Evolutionary conservation across 2,329 filamentous ascomycete genomes (phyloP).

Genomic region (Fusarium coffeatum): DNA sequence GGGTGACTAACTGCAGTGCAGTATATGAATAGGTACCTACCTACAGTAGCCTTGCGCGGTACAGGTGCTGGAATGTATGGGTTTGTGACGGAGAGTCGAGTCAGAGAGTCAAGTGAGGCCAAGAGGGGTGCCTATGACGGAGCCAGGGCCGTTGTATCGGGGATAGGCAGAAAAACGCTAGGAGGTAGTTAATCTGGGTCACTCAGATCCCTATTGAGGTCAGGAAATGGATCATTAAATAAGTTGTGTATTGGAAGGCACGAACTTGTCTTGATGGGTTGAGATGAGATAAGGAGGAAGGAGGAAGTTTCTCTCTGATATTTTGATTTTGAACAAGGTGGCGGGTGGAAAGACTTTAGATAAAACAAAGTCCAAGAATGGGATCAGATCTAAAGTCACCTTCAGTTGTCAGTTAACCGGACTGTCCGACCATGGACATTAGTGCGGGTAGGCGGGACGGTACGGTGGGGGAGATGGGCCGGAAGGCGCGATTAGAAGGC

Average conservation of each 20-base stretch:
- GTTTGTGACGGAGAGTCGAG: slow-evolving; percentile 33
- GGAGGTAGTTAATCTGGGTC: neutral
- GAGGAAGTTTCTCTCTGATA: too few species aligned
- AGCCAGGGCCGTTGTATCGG: slow-evolving; percentile 33
- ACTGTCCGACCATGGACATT: slow-evolving; percentile 25
- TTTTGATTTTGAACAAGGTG: neutral
- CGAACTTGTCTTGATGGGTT: neutral
- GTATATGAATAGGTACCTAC: neutral
- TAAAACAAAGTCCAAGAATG: neutral
- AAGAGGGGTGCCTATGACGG: slow-evolving; percentile 42
- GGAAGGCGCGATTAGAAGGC: slow-evolving; percentile 32
- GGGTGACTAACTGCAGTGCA: slow-evolving; percentile 33
- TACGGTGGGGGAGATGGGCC: slow-evolving; percentile 32
- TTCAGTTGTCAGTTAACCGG: slow-evolving; percentile 10
- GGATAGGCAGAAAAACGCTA: slow-evolving; percentile 31
- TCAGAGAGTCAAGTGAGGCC: slow-evolving; percentile 37
- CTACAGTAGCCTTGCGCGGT: slow-evolving; percentile 2
- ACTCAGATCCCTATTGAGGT: neutral
- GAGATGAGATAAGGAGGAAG: neutral
- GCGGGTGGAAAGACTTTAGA: neutral
- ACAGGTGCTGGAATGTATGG: slow-evolving; percentile 4
- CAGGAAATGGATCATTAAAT: neutral
- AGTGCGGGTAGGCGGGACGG: slow-evolving; percentile 30
- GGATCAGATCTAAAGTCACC: neutral
- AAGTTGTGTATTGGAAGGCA: neutral